A percentile compares a stretch with the other conserved stretches of the same genome.
Conservation (phyloP, 768 basidiomycete species). For the Suillus hirtellus region DNA sequence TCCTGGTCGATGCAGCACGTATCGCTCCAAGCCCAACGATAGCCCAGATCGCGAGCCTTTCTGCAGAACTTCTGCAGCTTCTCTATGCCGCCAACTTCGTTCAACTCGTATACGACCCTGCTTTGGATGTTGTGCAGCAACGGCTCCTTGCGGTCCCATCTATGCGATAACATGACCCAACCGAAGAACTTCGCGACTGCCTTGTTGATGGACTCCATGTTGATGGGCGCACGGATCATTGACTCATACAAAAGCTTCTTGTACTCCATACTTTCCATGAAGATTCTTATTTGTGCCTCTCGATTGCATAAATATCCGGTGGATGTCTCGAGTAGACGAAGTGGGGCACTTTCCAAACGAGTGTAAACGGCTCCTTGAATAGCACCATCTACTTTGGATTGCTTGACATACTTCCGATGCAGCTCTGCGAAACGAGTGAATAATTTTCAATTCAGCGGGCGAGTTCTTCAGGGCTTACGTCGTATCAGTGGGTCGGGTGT, state of each 20-base stretch:
- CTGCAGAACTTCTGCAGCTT: conserved; percentile 24
- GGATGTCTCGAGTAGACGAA: neutral
- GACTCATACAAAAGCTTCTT: neutral
- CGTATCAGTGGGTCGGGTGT: neutral
- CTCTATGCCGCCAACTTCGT: conserved; percentile 12
- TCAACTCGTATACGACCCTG: conserved; percentile 19
- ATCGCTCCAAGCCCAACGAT: conserved; percentile 30
- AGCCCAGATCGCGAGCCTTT: conserved; percentile 20
- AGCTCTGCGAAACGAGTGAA: neutral
- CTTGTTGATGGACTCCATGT: neutral
- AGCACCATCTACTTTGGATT: neutral
- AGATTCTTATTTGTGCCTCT: neutral
- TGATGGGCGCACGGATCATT: neutral
- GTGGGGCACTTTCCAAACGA: neutral
- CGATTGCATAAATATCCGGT: neutral
- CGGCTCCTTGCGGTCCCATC: conserved; percentile 23
- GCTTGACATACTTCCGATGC: neutral
- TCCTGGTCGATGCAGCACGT: conserved; percentile 31
- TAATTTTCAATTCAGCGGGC: neutral
- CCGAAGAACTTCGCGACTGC: conserved; percentile 17
- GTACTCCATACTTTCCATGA: neutral
- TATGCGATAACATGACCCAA: conserved; percentile 28
- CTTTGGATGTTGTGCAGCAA: conserved; percentile 19
- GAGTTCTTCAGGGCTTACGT: neutral
- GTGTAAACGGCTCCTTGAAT: neutral